Percentiles rank a stretch among this genome's conserved stretches.
Conservation (phyloP, 345 rosid species). For the Barbarea vulgaris region DNA sequence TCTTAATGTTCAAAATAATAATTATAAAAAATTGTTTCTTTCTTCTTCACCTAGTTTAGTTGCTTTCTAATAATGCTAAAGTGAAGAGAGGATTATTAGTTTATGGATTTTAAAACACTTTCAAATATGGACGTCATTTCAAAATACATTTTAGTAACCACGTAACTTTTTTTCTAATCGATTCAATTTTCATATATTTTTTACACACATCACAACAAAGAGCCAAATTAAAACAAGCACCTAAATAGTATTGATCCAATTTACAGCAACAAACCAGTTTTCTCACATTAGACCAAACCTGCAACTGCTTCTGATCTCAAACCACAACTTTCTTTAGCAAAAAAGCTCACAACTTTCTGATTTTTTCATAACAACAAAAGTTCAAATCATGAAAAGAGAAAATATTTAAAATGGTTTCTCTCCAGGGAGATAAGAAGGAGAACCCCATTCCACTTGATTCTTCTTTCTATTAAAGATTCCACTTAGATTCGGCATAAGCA, state of each 20-base stretch:
- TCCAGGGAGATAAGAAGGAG: slow-evolving; percentile 77
- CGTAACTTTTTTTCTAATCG: no score
- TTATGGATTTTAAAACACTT: no score
- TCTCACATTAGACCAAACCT: slow-evolving; percentile 28
- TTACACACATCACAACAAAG: background rate
- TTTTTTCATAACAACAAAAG: slow-evolving; percentile 15
- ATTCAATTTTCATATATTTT: background rate
- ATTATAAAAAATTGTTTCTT: no score
- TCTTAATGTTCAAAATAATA: no score
- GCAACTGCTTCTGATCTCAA: slow-evolving; percentile 22
- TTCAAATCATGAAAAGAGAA: slow-evolving; percentile 38
- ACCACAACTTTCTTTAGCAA: slow-evolving; percentile 19
- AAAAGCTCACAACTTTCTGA: slow-evolving; percentile 26
- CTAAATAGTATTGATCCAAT: slow-evolving; percentile 39
- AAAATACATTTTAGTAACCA: background rate
- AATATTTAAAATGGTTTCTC: slow-evolving; percentile 58
- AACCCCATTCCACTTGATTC: slow-evolving; percentile 84
- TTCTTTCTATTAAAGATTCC: slow-evolving; percentile 75
- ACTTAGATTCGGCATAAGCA: slow-evolving; percentile 60
- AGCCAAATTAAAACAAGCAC: slow-evolving; percentile 17
- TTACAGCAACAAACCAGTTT: slow-evolving; percentile 37
- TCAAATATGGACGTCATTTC: no score
- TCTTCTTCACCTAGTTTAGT: no score
- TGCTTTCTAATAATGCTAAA: no score
- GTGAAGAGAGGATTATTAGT: no score